Percentiles rank a stretch among this genome's conserved stretches.
These are phyloP conservation scores for Pelargonium myrrhifolium DNA, from an alignment of 441 rosid species.

Conservation along the genomic window DNA sequence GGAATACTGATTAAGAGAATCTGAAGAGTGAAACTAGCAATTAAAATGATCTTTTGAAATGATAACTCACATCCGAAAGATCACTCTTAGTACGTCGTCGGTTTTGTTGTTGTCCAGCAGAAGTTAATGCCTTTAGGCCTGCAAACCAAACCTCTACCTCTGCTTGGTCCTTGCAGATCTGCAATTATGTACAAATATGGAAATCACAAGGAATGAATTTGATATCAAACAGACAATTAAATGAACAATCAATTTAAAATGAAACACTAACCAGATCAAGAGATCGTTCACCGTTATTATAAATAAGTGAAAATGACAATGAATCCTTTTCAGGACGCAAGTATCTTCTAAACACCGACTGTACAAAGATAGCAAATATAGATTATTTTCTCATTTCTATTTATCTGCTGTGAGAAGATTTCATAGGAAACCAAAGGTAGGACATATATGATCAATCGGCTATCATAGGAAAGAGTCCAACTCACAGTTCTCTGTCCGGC, in stretches of 20 bases:
- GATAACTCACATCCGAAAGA: constrained; percentile 84
- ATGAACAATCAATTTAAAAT: constrained; percentile 9
- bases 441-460: background rate
- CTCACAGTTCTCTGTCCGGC: constrained; percentile 98
- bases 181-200: constrained; percentile 15
- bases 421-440: background rate
- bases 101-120: constrained; percentile 61
- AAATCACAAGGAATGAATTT: constrained; percentile 14
- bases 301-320: constrained; percentile 86
- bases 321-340: constrained; percentile 97
- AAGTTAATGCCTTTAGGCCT: constrained; percentile 84
- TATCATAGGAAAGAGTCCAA: constrained; percentile 7
- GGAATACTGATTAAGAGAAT: background rate
- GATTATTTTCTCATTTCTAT: constrained; percentile 1
- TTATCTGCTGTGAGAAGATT: too few species aligned
- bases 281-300: constrained; percentile 55
- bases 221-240: constrained; percentile 10
- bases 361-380: constrained; percentile 24
- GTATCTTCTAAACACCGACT: constrained; percentile 93
- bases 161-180: constrained; percentile 93
- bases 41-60: constrained; percentile 36
- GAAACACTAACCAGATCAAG: constrained; percentile 66
- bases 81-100: constrained; percentile 90
- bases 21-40: background rate
- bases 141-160: constrained; percentile 98